Evolutionary conservation across 2,329 filamentous ascomycete genomes (phyloP), one percentile per base, ranked within the genome.

Genomic region (Pseudogymnoascus sp.): DNA sequence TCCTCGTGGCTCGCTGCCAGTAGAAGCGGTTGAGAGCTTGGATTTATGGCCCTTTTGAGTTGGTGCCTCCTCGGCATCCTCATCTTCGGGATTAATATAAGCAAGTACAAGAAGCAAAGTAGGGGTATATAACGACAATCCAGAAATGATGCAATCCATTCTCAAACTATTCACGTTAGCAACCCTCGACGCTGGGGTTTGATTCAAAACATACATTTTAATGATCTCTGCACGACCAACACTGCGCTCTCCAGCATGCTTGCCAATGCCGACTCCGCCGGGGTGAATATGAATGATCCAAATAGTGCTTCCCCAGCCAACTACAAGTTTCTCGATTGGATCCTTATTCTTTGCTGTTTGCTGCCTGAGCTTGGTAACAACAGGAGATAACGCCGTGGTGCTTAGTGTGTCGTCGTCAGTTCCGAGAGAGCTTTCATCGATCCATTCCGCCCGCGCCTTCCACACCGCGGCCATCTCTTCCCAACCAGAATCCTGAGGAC

Each of bases 141-240:
- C 95, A 74, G 95, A 96, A 80, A 99, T 92, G 75, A 96, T 92
- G 81, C 95, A 98, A 79, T 99, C 95, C 77, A 95, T 96, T 73
- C 92, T 90, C 77, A 98, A 85, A 77, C 89, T 93, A 68, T 25
- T 77, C 69, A 8, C n/a, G 6, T 57, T 45, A 11, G 19, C 14
- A n/a, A 1, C 43, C 6, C 0, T 51, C 16, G 43, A 14, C 8
- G 23, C 4, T 48, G 7, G 28, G 14, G 45, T 7, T 16, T 19
- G n/a, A 6, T n/a, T 3, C 7, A 28, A 34, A 11, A 83, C 90
- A 83, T 75, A 96, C 90, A 93, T 93, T 77, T 96, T 96, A 67
- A 92, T 86, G 74, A 98, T 93, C 74, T 97, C 92, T 61, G 92
- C 93, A 69, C 86, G 88, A 31, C 92, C 93, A 69, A 89, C 83